These are phyloP conservation scores for Backusella westeae DNA, from an alignment of 192 early-diverging fungal genomes.

Conservation along the genomic window DNA sequence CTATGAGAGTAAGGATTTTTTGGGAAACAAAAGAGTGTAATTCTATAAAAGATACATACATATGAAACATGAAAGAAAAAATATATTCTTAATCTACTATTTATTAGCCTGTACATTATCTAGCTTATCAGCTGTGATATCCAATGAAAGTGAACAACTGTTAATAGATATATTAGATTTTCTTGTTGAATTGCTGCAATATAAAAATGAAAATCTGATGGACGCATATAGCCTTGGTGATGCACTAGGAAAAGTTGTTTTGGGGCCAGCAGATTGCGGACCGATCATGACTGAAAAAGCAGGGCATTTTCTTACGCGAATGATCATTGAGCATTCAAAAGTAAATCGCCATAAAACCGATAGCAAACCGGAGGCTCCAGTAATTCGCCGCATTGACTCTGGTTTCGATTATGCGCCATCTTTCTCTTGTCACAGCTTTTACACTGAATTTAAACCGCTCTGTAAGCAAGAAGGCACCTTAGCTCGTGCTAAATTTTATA, in stretches of 20 bases:
- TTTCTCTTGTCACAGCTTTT: background rate
- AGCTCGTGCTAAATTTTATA: slow-evolving; percentile 22
- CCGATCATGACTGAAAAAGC: slow-evolving; percentile 27
- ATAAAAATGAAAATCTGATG: slow-evolving; percentile 27
- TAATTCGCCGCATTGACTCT: slow-evolving; percentile 2
- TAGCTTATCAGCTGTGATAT: slow-evolving; percentile 13
- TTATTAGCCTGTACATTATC: slow-evolving; percentile 29
- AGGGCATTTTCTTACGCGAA: slow-evolving; percentile 26
- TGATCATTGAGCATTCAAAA: slow-evolving; percentile 34
- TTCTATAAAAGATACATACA: background rate
- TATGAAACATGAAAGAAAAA: background rate
- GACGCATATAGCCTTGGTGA: slow-evolving; percentile 29
- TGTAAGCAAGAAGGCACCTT: slow-evolving; percentile 11
- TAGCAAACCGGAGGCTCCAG: background rate
- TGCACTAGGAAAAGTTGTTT: slow-evolving; percentile 29
- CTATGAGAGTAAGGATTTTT: slow-evolving; percentile 29
- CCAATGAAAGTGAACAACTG: slow-evolving; percentile 12
- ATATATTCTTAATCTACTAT: background rate
- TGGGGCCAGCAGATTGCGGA: slow-evolving; percentile 29
- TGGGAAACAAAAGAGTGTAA: background rate
- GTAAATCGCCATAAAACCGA: background rate
- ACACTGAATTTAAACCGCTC: slow-evolving; percentile 2
- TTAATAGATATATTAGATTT: slow-evolving; percentile 34
- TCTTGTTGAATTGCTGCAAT: slow-evolving; percentile 28
- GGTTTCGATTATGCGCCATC: slow-evolving; percentile 3